A percentile compares a stretch with the other conserved stretches of the same genome.
Conservation (phyloP, 148 eudicot species). For the Vaccinium macrocarpon region DNA sequence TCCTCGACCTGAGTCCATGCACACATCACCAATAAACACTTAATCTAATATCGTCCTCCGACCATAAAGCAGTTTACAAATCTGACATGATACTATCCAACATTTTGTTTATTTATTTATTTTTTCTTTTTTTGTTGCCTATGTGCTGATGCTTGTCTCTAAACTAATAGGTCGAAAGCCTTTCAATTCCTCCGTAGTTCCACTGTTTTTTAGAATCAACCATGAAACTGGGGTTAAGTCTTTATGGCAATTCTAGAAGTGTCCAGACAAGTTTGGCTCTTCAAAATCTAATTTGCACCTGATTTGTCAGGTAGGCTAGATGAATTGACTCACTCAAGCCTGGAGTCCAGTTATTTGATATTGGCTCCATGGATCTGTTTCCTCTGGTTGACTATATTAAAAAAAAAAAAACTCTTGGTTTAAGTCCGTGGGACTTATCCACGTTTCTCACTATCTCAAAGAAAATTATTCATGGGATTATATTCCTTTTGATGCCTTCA, state of each 20-base stretch:
- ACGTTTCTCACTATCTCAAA: background rate
- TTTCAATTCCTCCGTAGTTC: background rate
- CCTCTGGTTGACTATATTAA: background rate
- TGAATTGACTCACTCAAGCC: background rate
- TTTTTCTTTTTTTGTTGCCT: background rate
- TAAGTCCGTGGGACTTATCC: background rate
- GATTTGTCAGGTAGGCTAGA: background rate
- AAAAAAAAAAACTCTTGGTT: background rate
- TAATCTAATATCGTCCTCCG: background rate
- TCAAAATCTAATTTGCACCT: background rate
- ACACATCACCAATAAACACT: background rate
- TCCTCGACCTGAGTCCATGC: background rate
- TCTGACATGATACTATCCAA: background rate
- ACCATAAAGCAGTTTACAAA: background rate
- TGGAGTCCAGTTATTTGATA: background rate
- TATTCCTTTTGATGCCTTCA: constrained; percentile 3
- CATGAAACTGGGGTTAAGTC: background rate
- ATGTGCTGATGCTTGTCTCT: background rate
- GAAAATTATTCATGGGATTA: background rate
- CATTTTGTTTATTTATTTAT: background rate
- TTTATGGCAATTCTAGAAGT: background rate
- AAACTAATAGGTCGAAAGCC: background rate
- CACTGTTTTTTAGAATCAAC: background rate
- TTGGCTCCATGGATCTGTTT: background rate
- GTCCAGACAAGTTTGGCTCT: background rate